phyloP scores from a whole-genome alignment of 176 grass and related monocot species.

The Oropetium thomaeum region DNA sequence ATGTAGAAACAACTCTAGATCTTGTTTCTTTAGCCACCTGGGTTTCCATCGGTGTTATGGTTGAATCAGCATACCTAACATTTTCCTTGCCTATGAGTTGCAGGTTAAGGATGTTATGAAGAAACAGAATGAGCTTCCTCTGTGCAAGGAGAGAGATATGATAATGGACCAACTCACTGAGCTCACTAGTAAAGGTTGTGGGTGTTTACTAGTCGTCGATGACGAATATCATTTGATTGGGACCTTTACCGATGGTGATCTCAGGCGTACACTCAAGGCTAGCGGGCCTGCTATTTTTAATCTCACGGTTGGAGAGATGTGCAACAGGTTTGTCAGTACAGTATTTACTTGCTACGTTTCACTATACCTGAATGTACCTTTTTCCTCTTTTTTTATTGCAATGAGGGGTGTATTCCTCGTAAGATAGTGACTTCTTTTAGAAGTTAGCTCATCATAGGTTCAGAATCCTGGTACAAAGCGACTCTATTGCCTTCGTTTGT shows the following conservation, averaged over 20 bases:
- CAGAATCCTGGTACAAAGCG: not conserved
- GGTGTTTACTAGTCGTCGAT: conserved; percentile 91
- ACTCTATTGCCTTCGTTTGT: not conserved
- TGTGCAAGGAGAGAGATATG: conserved; percentile 93
- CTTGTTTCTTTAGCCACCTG: not conserved
- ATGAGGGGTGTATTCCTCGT: not conserved
- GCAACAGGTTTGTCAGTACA: conserved; percentile 66
- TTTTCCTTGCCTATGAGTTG: conserved; percentile 21
- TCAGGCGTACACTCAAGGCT: conserved; percentile 73
- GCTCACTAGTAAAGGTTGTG: conserved; percentile 88
- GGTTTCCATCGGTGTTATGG: not conserved
- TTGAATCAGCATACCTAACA: not conserved
- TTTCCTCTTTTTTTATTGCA: not conserved
- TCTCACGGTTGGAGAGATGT: conserved; percentile 93
- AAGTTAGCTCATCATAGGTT: not conserved
- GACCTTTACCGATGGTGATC: conserved; percentile 87
- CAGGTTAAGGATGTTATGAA: conserved; percentile 99
- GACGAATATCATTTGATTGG: conserved; percentile 71
- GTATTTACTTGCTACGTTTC: conserved; percentile 13
- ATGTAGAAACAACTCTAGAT: not conserved
- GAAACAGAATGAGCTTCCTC: conserved; percentile 84
- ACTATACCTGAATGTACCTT: not conserved
- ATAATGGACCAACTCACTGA: conserved; percentile 97
- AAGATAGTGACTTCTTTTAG: not conserved
- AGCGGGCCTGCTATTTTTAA: conserved; percentile 66